These are phyloP conservation scores for Ceratocystis albifundus DNA, from an alignment of 2,329 filamentous ascomycete genomes.

Conservation along the genomic window DNA sequence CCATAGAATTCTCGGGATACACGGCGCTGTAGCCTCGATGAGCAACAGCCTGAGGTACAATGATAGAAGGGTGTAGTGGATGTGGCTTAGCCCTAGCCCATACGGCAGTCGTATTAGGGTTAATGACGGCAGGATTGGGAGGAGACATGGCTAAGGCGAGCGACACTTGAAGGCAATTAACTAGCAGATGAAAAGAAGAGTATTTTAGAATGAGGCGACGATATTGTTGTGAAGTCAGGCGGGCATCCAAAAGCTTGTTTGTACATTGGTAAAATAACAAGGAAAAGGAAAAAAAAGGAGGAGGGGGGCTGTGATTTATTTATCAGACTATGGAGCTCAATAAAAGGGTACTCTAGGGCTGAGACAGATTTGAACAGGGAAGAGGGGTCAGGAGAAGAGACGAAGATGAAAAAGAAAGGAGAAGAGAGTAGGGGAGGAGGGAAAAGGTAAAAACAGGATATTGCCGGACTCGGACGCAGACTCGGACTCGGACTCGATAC, in stretches of 20 bases:
- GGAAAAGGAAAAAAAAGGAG: too few relatives aligned
- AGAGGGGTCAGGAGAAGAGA: neutral
- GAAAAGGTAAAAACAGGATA: neutral
- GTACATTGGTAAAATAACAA: too few relatives aligned
- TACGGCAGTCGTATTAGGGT: slow-evolving; percentile 25
- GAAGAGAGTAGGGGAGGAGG: neutral
- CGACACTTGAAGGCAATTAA: neutral
- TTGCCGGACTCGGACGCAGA: neutral
- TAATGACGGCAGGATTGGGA: neutral
- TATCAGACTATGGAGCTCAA: neutral
- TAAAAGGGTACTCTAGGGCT: neutral
- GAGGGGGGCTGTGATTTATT: too few relatives aligned
- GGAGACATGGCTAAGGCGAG: neutral
- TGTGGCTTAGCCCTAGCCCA: slow-evolving; percentile 30
- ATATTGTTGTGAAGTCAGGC: too few relatives aligned
- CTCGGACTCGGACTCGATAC: neutral
- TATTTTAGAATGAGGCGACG: neutral
- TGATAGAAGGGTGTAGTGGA: slow-evolving; percentile 24
- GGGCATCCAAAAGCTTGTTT: too few relatives aligned
- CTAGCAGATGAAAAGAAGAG: neutral
- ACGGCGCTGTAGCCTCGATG: slow-evolving; percentile 68
- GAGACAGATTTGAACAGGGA: neutral
- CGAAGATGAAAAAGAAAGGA: neutral
- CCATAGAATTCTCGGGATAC: slow-evolving; percentile 78
- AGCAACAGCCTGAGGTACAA: slow-evolving; percentile 59